Conservation (phyloP, 1,139 yeast species). For the Scheffersomyces titani region DNA sequence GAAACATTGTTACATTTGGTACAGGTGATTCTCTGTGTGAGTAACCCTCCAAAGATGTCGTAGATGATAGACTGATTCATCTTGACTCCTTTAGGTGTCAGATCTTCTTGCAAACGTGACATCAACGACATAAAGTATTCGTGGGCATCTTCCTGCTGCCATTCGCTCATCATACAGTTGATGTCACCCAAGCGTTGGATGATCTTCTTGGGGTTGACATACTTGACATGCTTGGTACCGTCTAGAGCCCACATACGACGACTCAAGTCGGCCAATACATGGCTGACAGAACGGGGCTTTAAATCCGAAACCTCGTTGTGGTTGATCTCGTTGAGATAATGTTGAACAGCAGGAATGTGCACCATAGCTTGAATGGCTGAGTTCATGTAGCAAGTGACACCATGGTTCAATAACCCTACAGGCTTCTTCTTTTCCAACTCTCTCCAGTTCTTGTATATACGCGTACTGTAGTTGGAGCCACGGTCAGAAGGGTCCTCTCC, state of each 20-base stretch:
- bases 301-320: slow-evolving; percentile 52
- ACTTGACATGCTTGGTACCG: slow-evolving; percentile 35
- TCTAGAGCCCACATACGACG: slow-evolving; percentile 63
- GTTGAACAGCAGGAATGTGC: slow-evolving; percentile 89
- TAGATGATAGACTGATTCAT: slow-evolving; percentile 80
- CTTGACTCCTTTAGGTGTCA: slow-evolving; percentile 85
- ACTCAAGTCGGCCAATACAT: slow-evolving; percentile 70
- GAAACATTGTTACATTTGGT: slow-evolving; percentile 76
- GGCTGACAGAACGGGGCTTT: slow-evolving; percentile 63
- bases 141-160: slow-evolving; percentile 98
- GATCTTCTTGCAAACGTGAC: slow-evolving; percentile 87
- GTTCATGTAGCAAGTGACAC: slow-evolving; percentile 96
- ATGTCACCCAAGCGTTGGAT: slow-evolving; percentile 77
- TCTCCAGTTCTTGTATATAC: slow-evolving; percentile 66
- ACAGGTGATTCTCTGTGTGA: slow-evolving; percentile 84
- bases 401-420: slow-evolving; percentile 82
- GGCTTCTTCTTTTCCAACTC: slow-evolving; percentile 50
- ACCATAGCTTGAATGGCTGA: slow-evolving; percentile 89
- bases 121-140: slow-evolving; percentile 92
- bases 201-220: slow-evolving; percentile 72
- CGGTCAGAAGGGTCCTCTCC: slow-evolving; percentile 55
- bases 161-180: slow-evolving; percentile 93
- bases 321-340: slow-evolving; percentile 69
- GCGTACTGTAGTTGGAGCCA: slow-evolving; percentile 58
- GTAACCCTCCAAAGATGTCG: slow-evolving; percentile 90